phyloP scores from a whole-genome alignment of 352 stramenopile species.

The Globisporangium paddicum region DNA sequence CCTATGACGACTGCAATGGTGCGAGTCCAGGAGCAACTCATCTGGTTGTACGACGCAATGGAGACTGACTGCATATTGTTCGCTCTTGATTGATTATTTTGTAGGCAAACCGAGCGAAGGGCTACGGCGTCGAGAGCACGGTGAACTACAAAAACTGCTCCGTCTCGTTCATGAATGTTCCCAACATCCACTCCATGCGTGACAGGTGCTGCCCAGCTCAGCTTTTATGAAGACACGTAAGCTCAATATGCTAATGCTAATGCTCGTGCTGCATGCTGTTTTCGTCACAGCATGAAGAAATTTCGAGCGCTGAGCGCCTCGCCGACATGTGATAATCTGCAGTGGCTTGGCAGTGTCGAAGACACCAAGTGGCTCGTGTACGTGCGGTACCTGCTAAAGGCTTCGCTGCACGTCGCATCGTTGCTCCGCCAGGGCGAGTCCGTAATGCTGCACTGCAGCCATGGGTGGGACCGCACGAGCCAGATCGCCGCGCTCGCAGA shows the following conservation, averaged over 20 bases:
- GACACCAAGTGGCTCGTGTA: constrained; percentile 97
- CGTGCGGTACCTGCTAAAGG: constrained; percentile 91
- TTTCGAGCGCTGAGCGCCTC: constrained; percentile 68
- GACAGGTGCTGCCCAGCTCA: constrained; percentile 77
- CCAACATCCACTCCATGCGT: constrained; percentile 98
- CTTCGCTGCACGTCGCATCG: constrained; percentile 88
- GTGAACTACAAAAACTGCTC: constrained; percentile 94
- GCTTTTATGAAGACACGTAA: no score
- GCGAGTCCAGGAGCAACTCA: background rate
- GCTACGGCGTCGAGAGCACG: constrained; percentile 94
- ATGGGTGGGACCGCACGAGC: constrained; percentile 88
- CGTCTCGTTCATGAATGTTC: constrained; percentile 98
- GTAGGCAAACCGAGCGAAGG: constrained; percentile 80
- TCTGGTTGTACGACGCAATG: background rate
- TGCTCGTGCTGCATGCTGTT: background rate
- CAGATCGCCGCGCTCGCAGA: constrained; percentile 82
- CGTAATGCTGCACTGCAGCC: constrained; percentile 78
- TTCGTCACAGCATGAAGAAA: constrained; percentile 60
- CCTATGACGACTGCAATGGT: constrained; percentile 77
- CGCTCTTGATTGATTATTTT: background rate
- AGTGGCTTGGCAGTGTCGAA: constrained; percentile 91
- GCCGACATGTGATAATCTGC: constrained; percentile 88
- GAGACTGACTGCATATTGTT: background rate
- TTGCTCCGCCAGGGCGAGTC: constrained; percentile 88
- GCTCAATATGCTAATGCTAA: background rate